Percentiles rank a stretch among this genome's conserved stretches.
Evolutionary conservation across 768 basidiomycete species (phyloP).

Genomic region (Myochromella boudieri): DNA sequence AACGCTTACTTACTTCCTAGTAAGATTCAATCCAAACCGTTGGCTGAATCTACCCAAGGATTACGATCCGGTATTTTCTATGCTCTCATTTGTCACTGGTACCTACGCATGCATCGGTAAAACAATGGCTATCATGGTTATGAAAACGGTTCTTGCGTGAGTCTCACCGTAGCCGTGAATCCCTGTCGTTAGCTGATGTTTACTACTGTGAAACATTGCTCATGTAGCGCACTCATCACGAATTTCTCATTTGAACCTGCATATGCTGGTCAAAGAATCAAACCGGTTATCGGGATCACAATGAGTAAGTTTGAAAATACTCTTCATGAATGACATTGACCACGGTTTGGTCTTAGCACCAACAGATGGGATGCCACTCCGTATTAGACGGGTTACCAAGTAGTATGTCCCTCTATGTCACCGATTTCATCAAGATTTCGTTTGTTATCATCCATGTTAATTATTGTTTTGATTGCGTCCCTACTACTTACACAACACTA

Average conservation of each 20-base stretch:
- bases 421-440: too few relatives aligned
- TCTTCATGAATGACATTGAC: neutral
- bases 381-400: conserved; percentile 1
- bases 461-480: too few relatives aligned
- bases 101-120: conserved; percentile 44
- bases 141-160: conserved; percentile 40
- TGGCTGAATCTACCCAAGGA: conserved; percentile 41
- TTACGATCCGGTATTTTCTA: conserved; percentile 33
- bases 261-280: conserved; percentile 35
- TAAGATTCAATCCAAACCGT: conserved; percentile 44
- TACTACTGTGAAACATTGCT: neutral
- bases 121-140: conserved; percentile 43
- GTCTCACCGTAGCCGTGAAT: conserved; percentile 9
- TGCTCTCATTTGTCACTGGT: conserved; percentile 39
- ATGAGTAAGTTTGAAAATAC: conserved; percentile 38
- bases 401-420: too few relatives aligned
- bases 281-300: conserved; percentile 43
- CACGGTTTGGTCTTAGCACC: conserved; percentile 6
- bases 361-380: conserved; percentile 16
- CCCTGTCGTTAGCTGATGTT: neutral
- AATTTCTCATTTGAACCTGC: conserved; percentile 46
- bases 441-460: too few relatives aligned
- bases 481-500: too few relatives aligned
- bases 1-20: neutral
- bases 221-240: conserved; percentile 34